Evolutionary conservation across 352 stramenopile species (phyloP), one percentile per base, ranked within the genome.

Genomic region (Phytophthora colocasiae): DNA sequence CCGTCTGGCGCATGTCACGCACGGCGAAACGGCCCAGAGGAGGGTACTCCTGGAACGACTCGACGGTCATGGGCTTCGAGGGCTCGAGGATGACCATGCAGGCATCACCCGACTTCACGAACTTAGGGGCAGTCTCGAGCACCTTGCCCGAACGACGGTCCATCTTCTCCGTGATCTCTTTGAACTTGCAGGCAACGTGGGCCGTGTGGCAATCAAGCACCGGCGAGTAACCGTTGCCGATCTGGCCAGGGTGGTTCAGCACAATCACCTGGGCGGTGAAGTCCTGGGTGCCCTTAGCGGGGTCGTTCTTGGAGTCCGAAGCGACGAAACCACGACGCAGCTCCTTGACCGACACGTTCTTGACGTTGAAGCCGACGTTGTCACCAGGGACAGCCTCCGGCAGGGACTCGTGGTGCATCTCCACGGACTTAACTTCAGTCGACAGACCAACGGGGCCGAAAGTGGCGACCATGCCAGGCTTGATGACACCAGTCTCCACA

Each of bases 321-420:
- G 88, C 87, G 19, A 99, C 96, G 71, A 94, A 96, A 40, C 98
- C 98, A 69, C 97, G 89, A 60, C 85, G 78, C 56, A 99, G 82
- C 48, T 99, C 96, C 79, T 98, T 97, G 6, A 98, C 79, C 5
- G 85, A 90, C 34, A 99, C 76, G 73, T 98, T 98, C 80, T 99
- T 99, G 27, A 99, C 84, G 75, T 98, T 98, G 81, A 99, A 99
- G 59, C 97, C 97, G 51, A 99, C 95, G 68, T 98, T 98, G 73
- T 98, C 93, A 68, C 97, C 97, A 14, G 97, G 91, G 15, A 89
- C 46, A 57, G 97, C 97, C 77, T 99, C 90, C 4, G 77, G 34
- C 9, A 99, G 63, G n/a, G 80, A 82, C 72, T 98, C 85, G 80
- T 99, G 96, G 81, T 99, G 96, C 81, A 98, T 97, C 80, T 99